A percentile compares a stretch with the other conserved stretches of the same genome.
These are phyloP conservation scores for Acanthochlamys bracteata DNA, from an alignment of 106 monocot genomes.

Conservation along the genomic window DNA sequence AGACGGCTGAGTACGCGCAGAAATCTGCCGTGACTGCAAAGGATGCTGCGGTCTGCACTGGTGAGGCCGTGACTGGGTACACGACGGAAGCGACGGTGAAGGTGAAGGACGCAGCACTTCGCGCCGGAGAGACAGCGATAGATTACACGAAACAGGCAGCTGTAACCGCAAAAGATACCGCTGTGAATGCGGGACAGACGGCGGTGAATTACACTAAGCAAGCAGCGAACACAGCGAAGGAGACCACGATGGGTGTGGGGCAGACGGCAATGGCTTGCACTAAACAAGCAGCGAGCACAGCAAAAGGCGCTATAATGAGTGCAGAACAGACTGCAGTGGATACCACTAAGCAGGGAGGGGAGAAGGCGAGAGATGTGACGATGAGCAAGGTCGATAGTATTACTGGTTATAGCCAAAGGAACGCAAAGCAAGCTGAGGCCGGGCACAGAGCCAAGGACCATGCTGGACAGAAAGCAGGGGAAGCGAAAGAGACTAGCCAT, in stretches of 20 bases:
- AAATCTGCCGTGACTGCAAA: slow-evolving; percentile 3
- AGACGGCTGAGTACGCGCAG: neutral
- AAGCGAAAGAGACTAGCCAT: slow-evolving; percentile 1
- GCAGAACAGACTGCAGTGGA: slow-evolving; percentile 6
- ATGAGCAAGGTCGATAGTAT: slow-evolving; percentile 11
- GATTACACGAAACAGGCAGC: slow-evolving; percentile 15
- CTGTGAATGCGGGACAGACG: slow-evolving; percentile 4
- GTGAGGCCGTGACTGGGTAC: neutral
- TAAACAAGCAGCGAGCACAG: slow-evolving; percentile 7
- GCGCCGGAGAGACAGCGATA: neutral
- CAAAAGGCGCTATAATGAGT: slow-evolving; percentile 9
- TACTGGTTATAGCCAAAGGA: slow-evolving; percentile 10
- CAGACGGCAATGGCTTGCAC: slow-evolving; percentile 17
- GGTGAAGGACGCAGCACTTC: slow-evolving; percentile 16
- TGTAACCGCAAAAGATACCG: slow-evolving; percentile 14
- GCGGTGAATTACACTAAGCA: slow-evolving; percentile 14
- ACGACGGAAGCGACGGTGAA: slow-evolving; percentile 10
- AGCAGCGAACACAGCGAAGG: slow-evolving; percentile 23
- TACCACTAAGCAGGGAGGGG: slow-evolving; percentile 14
- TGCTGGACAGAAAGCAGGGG: neutral
- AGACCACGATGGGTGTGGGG: slow-evolving; percentile 6
- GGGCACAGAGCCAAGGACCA: slow-evolving; percentile 14
- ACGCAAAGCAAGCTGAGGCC: slow-evolving; percentile 11
- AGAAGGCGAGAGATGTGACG: slow-evolving; percentile 21
- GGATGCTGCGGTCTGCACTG: slow-evolving; percentile 6